These are phyloP conservation scores for Rhizopogon vulgaris DNA, from an alignment of 768 basidiomycete genomes.

Conservation along the genomic window DNA sequence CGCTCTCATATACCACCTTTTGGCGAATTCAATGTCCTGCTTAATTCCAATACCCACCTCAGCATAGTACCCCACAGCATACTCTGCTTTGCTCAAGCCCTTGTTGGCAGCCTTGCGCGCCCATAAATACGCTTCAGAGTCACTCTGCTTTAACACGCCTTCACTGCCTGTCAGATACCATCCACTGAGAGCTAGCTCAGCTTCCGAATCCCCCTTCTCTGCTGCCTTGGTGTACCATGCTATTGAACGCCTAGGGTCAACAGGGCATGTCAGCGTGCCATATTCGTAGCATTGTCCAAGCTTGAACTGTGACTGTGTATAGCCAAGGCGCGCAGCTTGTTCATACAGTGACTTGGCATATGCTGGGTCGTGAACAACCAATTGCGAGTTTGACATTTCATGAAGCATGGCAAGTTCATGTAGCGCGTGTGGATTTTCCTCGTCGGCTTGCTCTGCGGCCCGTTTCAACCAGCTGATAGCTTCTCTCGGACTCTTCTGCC, in stretches of 20 bases:
- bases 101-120: conserved; percentile 94
- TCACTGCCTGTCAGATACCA: conserved; percentile 98
- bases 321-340: conserved; percentile 89
- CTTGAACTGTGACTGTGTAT: conserved; percentile 91
- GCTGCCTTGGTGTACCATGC: conserved; percentile 99
- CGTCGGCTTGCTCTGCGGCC: conserved; percentile 95
- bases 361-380: conserved; percentile 73
- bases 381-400: conserved; percentile 58
- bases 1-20: conserved; percentile 98
- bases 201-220: conserved; percentile 91
- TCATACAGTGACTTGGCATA: conserved; percentile 85
- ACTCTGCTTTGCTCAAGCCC: conserved; percentile 94
- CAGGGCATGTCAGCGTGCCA: conserved; percentile 79
- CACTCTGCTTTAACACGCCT: conserved; percentile 93
- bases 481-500: conserved; percentile 82
- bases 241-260: conserved; percentile 90
- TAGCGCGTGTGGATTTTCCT: conserved; percentile 95
- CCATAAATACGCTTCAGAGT: conserved; percentile 99
- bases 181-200: conserved; percentile 92
- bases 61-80: conserved; percentile 97
- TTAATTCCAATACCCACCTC: conserved; percentile 98
- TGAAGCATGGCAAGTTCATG: conserved; percentile 91
- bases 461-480: conserved; percentile 92
- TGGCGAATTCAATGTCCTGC: conserved; percentile 92
- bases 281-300: conserved; percentile 95